Base-by-base conservation (phyloP, 202 grass and related monocot species). In the Panicum virgatum region DNA sequence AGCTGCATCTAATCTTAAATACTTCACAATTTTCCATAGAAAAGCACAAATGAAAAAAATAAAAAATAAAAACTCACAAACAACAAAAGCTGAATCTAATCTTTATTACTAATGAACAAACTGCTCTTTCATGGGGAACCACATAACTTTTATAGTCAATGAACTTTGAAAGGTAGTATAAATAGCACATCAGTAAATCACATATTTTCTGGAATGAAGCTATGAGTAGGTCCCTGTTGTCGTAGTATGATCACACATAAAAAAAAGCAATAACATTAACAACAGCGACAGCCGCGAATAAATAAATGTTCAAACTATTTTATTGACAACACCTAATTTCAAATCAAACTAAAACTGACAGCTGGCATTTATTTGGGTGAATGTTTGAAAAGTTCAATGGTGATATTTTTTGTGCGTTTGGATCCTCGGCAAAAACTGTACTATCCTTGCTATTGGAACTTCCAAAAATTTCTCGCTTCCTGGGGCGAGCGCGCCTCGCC, bases 301-400 rank as follows among this genome's bases (percentile, higher is more conserved):
- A 39, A 85, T 4, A 25, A 38, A 58, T 56, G 39, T 63, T 29
- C 6, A 18, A 76, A 69, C 9, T 75, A 75, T 48, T 30, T 47
- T 18, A 42, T 85, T 64, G 53, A 7, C 6, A 30, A 6, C 38
- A 66, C 18, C 26, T 72, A 65, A 25, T 50, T 30, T 40, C 34
- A 27, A 60, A 78, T 39, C 23, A 29, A 82, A 57, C 5, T 48
- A 70, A 22, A 50, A 65, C 5, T 66, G 22, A 8, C 64, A 56
- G 63, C 19, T 46, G 15, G 13, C 44, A 73, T 39, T 26, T 79
- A 56, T 75, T 80, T 69, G 12, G 61, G 80, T 61, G 8, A 72
- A 59, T 1, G 68, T 36, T 54, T 20, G 26, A 32, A 78, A 71
- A 75, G 3, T 4, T 46, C 27, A n/a, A 27, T 36, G 36, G 2